Evolutionary conservation across 202 grass and related monocot species (phyloP), one percentile per base, ranked within the genome.

Genomic region (Setaria viridis): DNA sequence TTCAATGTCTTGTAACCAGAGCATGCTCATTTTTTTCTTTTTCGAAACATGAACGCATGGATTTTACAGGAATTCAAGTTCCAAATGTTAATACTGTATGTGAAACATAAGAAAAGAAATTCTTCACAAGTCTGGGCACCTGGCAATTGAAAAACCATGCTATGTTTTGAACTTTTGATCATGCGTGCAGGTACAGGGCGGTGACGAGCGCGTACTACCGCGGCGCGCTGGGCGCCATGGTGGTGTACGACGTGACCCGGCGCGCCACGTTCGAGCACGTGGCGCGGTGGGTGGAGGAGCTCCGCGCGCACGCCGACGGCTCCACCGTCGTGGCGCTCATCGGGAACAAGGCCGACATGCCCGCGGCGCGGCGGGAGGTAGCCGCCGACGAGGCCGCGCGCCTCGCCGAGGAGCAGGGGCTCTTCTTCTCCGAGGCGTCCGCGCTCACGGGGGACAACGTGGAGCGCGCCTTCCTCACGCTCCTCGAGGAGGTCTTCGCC

Each of bases 391-490:
- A 95, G 81, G 95, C 80, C 15, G 79, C 89, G 57, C 89, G 74
- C 29, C 91, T 95, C 67, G 95, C 95, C 0, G 93, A 95, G 89
- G 89, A 98, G 54, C 95, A 98, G 79, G 95, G 91, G 0, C 89
- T 95, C 72, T 98, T 98, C 91, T 98, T 98, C 89, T 95, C 89
- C 16, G 95, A 97, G 88, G 89, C 91, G 29, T 97, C 95, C 69
- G 95, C 92, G 72, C 91, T 93, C 11, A 75, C 78, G 53, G 95
- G 92, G n/a, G 91, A 91, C 70, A 94, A 97, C 76, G 95, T 97
- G 6, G 95, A 98, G 65, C 79, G 72, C 29, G 89, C 93, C 19
- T 98, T 98, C 84, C 86, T 95, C 48, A 62, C 77, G 55, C 91
- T 98, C 15, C 75, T 95, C 55, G 91, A 97, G 82, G 93, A 98